A percentile compares a stretch with the other conserved stretches of the same genome.
Conservation (phyloP, 1,284 basidiomycete species). For the Amylostereum chailletii region DNA sequence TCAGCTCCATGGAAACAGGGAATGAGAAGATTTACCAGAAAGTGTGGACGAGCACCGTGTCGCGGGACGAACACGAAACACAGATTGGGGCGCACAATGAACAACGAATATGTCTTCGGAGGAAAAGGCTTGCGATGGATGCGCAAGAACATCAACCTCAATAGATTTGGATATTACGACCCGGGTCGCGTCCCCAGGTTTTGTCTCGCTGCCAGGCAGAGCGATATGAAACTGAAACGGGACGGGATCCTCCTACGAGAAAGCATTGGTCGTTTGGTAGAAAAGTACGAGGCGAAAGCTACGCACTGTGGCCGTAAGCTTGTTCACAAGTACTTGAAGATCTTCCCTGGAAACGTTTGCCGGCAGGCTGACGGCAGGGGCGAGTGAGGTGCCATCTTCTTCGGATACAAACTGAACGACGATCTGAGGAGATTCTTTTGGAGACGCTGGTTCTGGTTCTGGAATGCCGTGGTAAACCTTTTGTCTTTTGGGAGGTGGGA, state of each 20-base stretch:
- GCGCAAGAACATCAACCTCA: slow-evolving; percentile 67
- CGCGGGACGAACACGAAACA: slow-evolving; percentile 91
- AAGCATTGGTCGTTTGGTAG: not conserved
- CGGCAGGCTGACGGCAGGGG: slow-evolving; percentile 82
- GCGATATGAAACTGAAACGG: slow-evolving; percentile 85
- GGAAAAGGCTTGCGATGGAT: slow-evolving; percentile 65
- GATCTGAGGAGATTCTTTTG: slow-evolving; percentile 56
- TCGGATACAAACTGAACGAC: slow-evolving; percentile 89
- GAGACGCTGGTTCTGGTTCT: slow-evolving; percentile 49
- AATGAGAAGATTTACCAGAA: slow-evolving; percentile 43
- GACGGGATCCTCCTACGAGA: slow-evolving; percentile 66
- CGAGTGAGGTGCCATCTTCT: slow-evolving; percentile 72
- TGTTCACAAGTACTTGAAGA: slow-evolving; percentile 81
- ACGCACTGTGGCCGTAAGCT: slow-evolving; percentile 63
- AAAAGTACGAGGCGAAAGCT: not conserved
- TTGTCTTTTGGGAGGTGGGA: slow-evolving; percentile 81
- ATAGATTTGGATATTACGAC: slow-evolving; percentile 77
- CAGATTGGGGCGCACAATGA: slow-evolving; percentile 89
- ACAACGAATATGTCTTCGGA: slow-evolving; percentile 84
- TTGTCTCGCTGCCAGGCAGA: slow-evolving; percentile 46
- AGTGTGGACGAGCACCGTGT: slow-evolving; percentile 91
- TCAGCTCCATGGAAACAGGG: not conserved
- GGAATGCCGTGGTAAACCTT: slow-evolving; percentile 72
- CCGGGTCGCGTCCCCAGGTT: slow-evolving; percentile 52
- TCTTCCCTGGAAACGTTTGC: slow-evolving; percentile 82